Evolutionary conservation across 176 grass and related monocot species (phyloP), one percentile per base, ranked within the genome.

Genomic region (Chloris gayana): DNA sequence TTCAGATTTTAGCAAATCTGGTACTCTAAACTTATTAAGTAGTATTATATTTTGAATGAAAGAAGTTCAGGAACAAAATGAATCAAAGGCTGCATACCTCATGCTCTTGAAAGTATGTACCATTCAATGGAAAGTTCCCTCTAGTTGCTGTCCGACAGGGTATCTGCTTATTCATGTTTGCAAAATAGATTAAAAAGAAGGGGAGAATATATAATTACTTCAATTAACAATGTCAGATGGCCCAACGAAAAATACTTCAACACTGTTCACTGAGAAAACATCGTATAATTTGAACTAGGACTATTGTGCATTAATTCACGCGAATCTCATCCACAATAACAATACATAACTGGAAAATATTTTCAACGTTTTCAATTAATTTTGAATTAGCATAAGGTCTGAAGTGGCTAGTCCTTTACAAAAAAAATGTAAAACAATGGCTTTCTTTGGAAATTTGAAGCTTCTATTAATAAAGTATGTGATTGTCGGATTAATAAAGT

Each of bases 51-150:
- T 34, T 22, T 42, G 34, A 80, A 44, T 0, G 0, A 41, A 29
- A 73, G 14, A 61, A 51, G 21, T 62, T 63, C 24, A 68, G 44
- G 53, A 34, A 39, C 1, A 35, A 29, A 68, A 69, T n/a, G 21
- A 21, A 80, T 22, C 3, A 79, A 75, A 73, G 38, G 31, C 10
- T 69, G 64, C 17, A 44, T 84, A 98, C 95, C 89, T 94, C 95
- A 76, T 98, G 84, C 39, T 89, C 69, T 81, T 98, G 95, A 71
- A 98, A 98, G 63, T 98, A 98, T 44, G 95, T 98, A 73, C 95
- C 95, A 75, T 98, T 91, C 76, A 98, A 85, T 35, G 95, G 95
- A 87, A 98, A 98, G 18, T 91, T 94, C 80, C 95, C 95, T 76
- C 62, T 61, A 62, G 73, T 89, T 83, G 95, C 95, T 74, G 90